These are phyloP conservation scores for Solanum okadae DNA, from an alignment of 257 asterid genomes.

Conservation along the genomic window DNA sequence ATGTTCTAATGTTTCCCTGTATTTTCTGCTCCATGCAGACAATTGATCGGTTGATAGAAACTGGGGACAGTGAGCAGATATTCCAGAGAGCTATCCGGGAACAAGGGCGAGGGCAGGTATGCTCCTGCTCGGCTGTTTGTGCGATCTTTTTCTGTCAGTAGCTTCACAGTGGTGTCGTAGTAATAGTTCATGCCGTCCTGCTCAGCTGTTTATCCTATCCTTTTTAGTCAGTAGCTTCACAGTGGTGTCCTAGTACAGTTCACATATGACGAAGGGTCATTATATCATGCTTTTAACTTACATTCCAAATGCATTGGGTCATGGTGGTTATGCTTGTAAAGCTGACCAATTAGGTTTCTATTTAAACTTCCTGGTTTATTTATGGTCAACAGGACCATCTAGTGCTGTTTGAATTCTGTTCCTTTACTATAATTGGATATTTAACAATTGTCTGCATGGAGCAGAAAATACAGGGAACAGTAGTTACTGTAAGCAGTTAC, in stretches of 20 bases:
- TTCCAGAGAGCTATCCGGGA: slow-evolving; percentile 50
- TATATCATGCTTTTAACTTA: background rate
- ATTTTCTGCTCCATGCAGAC: slow-evolving; percentile 40
- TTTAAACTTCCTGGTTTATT: background rate
- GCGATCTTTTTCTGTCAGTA: background rate
- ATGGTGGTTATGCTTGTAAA: background rate
- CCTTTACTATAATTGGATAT: background rate
- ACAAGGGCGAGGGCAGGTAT: slow-evolving; percentile 98
- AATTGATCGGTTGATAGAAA: slow-evolving; percentile 82
- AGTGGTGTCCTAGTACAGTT: background rate
- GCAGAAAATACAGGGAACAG: too few species aligned
- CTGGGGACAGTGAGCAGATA: slow-evolving; percentile 68
- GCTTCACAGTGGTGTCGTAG: background rate
- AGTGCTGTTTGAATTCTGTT: background rate
- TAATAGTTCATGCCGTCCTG: background rate
- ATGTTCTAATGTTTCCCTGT: slow-evolving; percentile 3
- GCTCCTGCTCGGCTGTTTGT: background rate
- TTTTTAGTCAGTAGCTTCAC: background rate
- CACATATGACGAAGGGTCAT: background rate
- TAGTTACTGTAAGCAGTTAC: background rate
- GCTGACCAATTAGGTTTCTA: background rate
- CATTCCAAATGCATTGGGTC: background rate
- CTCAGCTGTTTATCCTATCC: background rate
- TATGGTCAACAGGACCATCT: background rate
- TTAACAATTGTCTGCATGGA: too few species aligned